A percentile compares a stretch with the other conserved stretches of the same genome.
phyloP scores from a whole-genome alignment of 331 rosid species.

The Erythrophleum ivorense region DNA sequence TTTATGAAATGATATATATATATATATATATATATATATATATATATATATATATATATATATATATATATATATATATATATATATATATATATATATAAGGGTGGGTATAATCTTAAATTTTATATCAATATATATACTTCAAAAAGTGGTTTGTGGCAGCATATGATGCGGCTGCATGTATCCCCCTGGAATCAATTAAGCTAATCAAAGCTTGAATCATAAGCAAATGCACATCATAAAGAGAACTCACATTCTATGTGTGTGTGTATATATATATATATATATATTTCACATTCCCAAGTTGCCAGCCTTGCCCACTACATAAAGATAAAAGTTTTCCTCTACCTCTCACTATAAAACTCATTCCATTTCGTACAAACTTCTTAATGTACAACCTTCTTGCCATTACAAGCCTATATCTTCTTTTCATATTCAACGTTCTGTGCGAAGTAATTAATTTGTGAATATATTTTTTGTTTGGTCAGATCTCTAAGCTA shows the following conservation, averaged over 20 bases:
- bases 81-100: too few relatives aligned
- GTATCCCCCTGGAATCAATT: neutral
- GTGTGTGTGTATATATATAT: too few relatives aligned
- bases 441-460: neutral
- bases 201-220: conserved; percentile 15
- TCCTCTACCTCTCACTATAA: neutral
- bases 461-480: neutral
- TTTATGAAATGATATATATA: too few relatives aligned
- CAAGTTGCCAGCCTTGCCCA: neutral
- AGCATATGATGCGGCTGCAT: conserved; percentile 36
- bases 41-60: too few relatives aligned
- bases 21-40: too few relatives aligned
- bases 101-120: too few relatives aligned
- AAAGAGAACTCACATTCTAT: neutral
- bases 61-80: too few relatives aligned
- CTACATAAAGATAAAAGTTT: neutral
- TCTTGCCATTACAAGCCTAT: neutral
- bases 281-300: neutral
- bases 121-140: too few relatives aligned
- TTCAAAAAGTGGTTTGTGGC: conserved; percentile 34
- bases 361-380: neutral
- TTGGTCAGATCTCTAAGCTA: neutral
- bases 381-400: neutral
- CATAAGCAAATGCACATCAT: neutral
- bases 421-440: neutral